phyloP scores from a whole-genome alignment of 805 yeast species.

The Crinitomyces ghanaensis region DNA sequence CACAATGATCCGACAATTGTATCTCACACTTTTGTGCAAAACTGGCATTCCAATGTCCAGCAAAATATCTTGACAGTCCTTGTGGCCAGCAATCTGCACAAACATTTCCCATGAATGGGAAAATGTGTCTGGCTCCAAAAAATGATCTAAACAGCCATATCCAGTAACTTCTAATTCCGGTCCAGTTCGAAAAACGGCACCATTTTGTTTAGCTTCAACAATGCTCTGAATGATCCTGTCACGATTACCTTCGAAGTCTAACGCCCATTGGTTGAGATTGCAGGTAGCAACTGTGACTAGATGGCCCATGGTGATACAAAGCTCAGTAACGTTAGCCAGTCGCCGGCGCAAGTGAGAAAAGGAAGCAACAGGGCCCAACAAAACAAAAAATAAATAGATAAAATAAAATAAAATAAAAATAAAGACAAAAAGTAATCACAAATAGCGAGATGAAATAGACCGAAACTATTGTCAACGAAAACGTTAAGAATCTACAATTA shows the following conservation, averaged over 20 bases:
- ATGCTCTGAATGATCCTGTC: conserved; percentile 83
- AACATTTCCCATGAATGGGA: conserved; percentile 94
- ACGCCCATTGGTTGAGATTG: conserved; percentile 96
- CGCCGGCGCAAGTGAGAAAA: too few species aligned
- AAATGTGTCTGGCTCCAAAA: conserved; percentile 77
- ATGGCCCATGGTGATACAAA: too few species aligned
- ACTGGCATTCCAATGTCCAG: conserved; percentile 95
- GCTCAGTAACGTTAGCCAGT: too few species aligned
- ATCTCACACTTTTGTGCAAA: conserved; percentile 73
- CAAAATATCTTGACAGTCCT: conserved; percentile 63
- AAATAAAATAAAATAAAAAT: too few species aligned
- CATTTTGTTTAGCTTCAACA: conserved; percentile 55
- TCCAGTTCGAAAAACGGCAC: conserved; percentile 83
- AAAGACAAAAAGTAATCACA: too few species aligned
- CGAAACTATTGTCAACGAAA: too few species aligned
- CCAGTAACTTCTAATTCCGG: conserved; percentile 95
- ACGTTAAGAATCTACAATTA: too few species aligned
- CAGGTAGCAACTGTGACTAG: conserved; percentile 86
- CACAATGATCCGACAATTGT: conserved; percentile 82
- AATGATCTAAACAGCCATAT: conserved; percentile 67
- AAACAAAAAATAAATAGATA: too few species aligned
- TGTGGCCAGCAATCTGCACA: conserved; percentile 55
- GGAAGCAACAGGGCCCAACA: too few species aligned
- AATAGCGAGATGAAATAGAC: too few species aligned
- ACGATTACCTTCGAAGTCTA: conserved; percentile 94